A percentile compares a stretch with the other conserved stretches of the same genome.
Evolutionary conservation across 2,329 filamentous ascomycete genomes (phyloP).

Genomic region (Mycosphaerelloides madeirae): DNA sequence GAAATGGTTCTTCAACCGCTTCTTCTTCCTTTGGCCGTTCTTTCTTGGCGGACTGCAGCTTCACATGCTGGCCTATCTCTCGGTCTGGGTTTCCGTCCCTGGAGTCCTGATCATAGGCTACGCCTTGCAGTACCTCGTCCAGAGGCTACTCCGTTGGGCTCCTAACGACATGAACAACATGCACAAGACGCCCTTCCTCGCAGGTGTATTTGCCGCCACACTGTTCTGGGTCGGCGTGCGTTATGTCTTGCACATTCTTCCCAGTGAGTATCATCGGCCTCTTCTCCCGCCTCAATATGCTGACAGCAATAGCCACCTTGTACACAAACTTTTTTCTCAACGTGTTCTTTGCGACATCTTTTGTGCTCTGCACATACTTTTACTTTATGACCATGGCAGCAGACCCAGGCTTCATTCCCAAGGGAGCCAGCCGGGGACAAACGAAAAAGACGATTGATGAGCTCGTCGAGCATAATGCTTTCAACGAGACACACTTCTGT

Average conservation of each 20-base stretch:
- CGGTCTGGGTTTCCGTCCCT: constrained; percentile 72
- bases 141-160: constrained; percentile 73
- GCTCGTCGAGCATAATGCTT: constrained; percentile 77
- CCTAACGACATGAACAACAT: constrained; percentile 84
- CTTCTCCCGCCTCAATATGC: background rate
- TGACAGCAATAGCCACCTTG: constrained; percentile 54
- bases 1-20: constrained; percentile 71
- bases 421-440: constrained; percentile 80
- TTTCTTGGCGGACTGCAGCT: constrained; percentile 66
- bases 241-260: constrained; percentile 71
- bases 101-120: constrained; percentile 62
- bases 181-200: constrained; percentile 88
- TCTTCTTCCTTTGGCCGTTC: constrained; percentile 88
- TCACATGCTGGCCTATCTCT: constrained; percentile 67
- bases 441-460: constrained; percentile 88
- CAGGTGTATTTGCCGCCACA: constrained; percentile 86
- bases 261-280: constrained; percentile 50
- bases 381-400: constrained; percentile 79
- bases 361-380: constrained; percentile 71
- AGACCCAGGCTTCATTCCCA: constrained; percentile 91
- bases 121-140: constrained; percentile 70
- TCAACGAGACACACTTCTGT: constrained; percentile 92
- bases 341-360: constrained; percentile 63
- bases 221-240: constrained; percentile 74
- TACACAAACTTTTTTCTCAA: constrained; percentile 68